Evolutionary conservation across 2,329 filamentous ascomycete species (phyloP).

Genomic region (Chaetomiaceae sp.): DNA sequence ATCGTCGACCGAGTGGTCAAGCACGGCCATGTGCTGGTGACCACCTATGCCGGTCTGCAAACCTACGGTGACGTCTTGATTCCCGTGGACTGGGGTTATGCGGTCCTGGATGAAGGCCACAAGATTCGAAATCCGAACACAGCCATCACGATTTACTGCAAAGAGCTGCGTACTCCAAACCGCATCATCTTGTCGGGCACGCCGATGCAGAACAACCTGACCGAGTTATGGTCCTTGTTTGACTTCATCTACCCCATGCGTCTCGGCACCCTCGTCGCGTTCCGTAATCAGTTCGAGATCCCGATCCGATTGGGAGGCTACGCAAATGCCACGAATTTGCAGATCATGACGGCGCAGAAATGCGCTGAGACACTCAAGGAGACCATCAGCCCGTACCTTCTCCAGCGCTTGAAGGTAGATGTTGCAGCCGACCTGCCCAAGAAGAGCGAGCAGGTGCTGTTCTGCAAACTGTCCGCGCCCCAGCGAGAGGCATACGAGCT

Average conservation of each 20-base stretch:
- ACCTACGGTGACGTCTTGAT: conserved; percentile 81
- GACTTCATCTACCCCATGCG: conserved; percentile 98
- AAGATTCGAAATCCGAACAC: conserved; percentile 97
- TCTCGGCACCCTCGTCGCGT: conserved; percentile 83
- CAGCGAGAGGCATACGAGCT: conserved; percentile 76
- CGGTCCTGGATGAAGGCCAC: conserved; percentile 92
- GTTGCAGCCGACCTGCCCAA: conserved; percentile 90
- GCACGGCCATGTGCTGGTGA: conserved; percentile 88
- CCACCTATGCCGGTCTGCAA: conserved; percentile 92
- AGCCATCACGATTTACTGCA: conserved; percentile 89
- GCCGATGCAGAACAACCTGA: conserved; percentile 94
- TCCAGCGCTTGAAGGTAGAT: conserved; percentile 89
- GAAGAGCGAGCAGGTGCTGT: conserved; percentile 93
- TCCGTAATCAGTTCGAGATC: conserved; percentile 85
- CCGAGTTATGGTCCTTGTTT: conserved; percentile 93
- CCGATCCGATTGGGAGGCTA: conserved; percentile 92
- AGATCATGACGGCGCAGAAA: conserved; percentile 89
- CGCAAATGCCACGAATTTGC: conserved; percentile 86
- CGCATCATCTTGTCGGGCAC: conserved; percentile 92
- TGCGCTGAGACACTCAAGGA: conserved; percentile 93
- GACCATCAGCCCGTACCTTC: conserved; percentile 83
- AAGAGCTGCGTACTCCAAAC: conserved; percentile 84
- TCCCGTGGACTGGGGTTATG: conserved; percentile 83
- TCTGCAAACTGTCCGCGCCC: conserved; percentile 79
- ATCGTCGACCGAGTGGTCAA: conserved; percentile 77